Evolutionary conservation across 1,284 basidiomycete genomes (phyloP), one percentile per base, ranked within the genome.

Genomic region (Rhodotorula mucilaginosa): DNA sequence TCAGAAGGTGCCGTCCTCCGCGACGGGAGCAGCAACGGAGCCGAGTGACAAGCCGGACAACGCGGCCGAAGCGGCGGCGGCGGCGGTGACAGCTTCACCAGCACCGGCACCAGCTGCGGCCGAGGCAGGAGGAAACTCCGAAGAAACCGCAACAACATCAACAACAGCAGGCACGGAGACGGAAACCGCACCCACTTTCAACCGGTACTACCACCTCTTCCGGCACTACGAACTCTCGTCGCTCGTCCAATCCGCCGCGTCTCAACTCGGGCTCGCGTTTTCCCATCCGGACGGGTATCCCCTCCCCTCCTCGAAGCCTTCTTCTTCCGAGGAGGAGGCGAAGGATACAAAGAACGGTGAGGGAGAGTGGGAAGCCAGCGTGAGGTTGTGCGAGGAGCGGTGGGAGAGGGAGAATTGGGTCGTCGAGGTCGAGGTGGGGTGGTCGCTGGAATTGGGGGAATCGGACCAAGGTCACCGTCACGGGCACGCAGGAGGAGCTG

Each of bases 131-230:
- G 19, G 19, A 21, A 23, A 26, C 51, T 12, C 26, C 10, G 4
- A 57, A 26, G n/a, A 47, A 13, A 19, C 46, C 23, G 31, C 57
- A 16, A 29, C 63, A 8, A 26, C 26, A 12, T 5, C 51, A n/a
- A 7, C 56, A 12, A 12, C n/a, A 19, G 21, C 46, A 26, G 2
- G 31, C 7, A 57, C 57, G 76, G 82, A n/a, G 2, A 56, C 8
- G 26, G n/a, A n/a, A 10, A 7, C 6, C 54, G 54, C 26, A 13
- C 54, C 77, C 68, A 84, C 90, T 10, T 91, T 88, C 82, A 87
- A 93, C 79, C 86, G 94, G 67, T 97, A 96, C 79, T 97, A 97
- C 79, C 95, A 97, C 80, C 90, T 97, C 85, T 97, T 97, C 79
- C 85, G 88, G 0, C 82, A 87, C 67, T 90, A 89, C 31, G 94